A percentile compares a stretch with the other conserved stretches of the same genome.
These are phyloP conservation scores for Picochlorum sp. DNA, from an alignment of 139 green algal genomes.

Conservation along the genomic window DNA sequence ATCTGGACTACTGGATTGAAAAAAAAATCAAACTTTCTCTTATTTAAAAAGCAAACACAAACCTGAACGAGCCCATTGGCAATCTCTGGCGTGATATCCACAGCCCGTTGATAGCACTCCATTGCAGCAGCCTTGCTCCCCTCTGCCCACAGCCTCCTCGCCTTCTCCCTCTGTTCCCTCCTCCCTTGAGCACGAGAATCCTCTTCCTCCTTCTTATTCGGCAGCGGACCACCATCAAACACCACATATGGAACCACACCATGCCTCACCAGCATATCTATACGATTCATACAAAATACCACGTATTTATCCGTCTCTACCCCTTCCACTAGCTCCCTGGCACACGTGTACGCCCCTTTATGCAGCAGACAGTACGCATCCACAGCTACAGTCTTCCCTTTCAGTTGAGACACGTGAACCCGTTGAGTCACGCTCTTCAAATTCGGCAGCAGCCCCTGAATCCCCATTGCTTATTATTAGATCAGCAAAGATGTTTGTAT, in stretches of 20 bases:
- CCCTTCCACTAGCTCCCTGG: slow-evolving; percentile 71
- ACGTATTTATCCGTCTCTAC: slow-evolving; percentile 68
- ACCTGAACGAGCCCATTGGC: slow-evolving; percentile 68
- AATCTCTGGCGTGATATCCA: slow-evolving; percentile 77
- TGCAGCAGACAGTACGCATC: slow-evolving; percentile 94
- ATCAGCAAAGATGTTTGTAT: no score
- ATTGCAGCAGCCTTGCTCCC: slow-evolving; percentile 69
- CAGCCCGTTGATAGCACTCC: slow-evolving; percentile 74
- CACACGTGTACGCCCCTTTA: slow-evolving; percentile 78
- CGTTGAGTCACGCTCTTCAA: slow-evolving; percentile 54
- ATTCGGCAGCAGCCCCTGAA: slow-evolving; percentile 68
- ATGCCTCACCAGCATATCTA: slow-evolving; percentile 58
- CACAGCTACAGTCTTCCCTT: slow-evolving; percentile 69
- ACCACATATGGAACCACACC: slow-evolving; percentile 79
- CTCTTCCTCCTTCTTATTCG: slow-evolving; percentile 84
- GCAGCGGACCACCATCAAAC: slow-evolving; percentile 87
- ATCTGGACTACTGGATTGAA: no score
- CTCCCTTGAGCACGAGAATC: slow-evolving; percentile 35
- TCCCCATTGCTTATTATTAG: slow-evolving; percentile 80
- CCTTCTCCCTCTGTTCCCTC: slow-evolving; percentile 13
- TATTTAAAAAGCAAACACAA: no score
- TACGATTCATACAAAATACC: slow-evolving; percentile 70
- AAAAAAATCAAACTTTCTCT: background rate
- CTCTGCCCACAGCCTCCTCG: slow-evolving; percentile 22
- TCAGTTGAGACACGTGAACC: slow-evolving; percentile 61